Base-by-base conservation (phyloP, 2,329 filamentous ascomycete species). In the Coniochaeta prunicola region DNA sequence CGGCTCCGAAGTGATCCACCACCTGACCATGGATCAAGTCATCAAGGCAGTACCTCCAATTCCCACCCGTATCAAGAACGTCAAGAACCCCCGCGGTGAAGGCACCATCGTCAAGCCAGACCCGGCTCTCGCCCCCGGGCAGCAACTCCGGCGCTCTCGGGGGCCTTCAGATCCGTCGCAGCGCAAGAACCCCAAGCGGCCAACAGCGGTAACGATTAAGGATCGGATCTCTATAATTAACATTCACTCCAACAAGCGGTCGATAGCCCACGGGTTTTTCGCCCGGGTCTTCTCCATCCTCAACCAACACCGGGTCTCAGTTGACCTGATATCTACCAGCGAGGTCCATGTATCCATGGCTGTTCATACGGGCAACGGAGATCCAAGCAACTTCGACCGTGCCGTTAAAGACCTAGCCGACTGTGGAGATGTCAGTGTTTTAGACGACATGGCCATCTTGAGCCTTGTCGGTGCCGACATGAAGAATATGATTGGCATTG, bases 291-390 rank as follows among this genome's bases (percentile, higher is more conserved):
- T 99, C 73, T 88, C 86, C 60, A 94, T 96, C 60, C 82, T 99
- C 48, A 90, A 97, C 74, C 86, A 85, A 67, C 88, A 92, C 78
- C 85, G 88, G 65, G 83, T 99, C 60, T 96, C 91, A 0, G 94
- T 99, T 54, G 94, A 99, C 72, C 83, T 99, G 64, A 97, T 99
- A 71, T 96, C 93, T 53, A 96, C 92, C 2, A 92, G 88, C 61
- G 94, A 99, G 77, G 94, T 97, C 13, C 94, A 99, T 71, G 92
- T 99, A 26, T 97, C 92, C 57, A 92, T 99, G 86, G 94, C 96
- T 9, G 86, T 99, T 62, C 93, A 97, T 73, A 89, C 89, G 0
- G 89, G 92, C 57, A 86, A 86, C 66, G 77, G 81, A 17, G 77
- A 80, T 57, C 77, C 82, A 7, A 81, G 85, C 58, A 81, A 85